phyloP scores from a whole-genome alignment of 345 rosid genomes.

The Anacardium occidentale region DNA sequence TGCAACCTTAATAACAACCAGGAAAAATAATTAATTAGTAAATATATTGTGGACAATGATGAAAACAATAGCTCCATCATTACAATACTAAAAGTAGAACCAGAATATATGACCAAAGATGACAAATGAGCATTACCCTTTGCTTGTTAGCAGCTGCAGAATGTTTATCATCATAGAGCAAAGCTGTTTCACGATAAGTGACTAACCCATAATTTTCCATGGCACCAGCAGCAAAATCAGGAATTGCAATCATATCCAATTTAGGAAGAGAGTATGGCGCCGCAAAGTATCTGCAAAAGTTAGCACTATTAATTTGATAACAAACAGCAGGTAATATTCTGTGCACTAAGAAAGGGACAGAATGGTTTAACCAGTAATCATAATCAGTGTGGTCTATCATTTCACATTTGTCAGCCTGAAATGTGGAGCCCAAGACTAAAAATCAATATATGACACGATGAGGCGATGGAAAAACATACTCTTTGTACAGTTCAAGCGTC shows the following conservation, averaged over 20 bases:
- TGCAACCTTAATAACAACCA: conserved; percentile 35
- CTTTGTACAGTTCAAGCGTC: conserved; percentile 80
- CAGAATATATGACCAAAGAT: conserved; percentile 4
- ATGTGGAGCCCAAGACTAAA: not conserved
- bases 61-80: not conserved
- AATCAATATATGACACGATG: not conserved
- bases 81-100: conserved; percentile 2
- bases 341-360: not conserved
- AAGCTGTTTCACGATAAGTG: conserved; percentile 85
- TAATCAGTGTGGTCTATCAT: too few species aligned
- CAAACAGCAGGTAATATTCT: conserved; percentile 1
- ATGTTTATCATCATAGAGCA: conserved; percentile 88
- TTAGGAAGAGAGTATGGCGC: conserved; percentile 88
- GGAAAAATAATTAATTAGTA: conserved; percentile 10
- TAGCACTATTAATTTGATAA: conserved; percentile 14
- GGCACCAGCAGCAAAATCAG: conserved; percentile 97
- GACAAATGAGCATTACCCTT: conserved; percentile 46
- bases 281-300: conserved; percentile 68
- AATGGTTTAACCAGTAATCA: not conserved
- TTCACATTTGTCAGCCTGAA: too few species aligned
- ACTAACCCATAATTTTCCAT: conserved; percentile 99
- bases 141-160: conserved; percentile 98
- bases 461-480: conserved; percentile 46
- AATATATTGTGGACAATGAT: not conserved
- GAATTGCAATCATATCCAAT: conserved; percentile 95